phyloP scores from a whole-genome alignment of 805 yeast genomes.

The Saturnispora halmiae region DNA sequence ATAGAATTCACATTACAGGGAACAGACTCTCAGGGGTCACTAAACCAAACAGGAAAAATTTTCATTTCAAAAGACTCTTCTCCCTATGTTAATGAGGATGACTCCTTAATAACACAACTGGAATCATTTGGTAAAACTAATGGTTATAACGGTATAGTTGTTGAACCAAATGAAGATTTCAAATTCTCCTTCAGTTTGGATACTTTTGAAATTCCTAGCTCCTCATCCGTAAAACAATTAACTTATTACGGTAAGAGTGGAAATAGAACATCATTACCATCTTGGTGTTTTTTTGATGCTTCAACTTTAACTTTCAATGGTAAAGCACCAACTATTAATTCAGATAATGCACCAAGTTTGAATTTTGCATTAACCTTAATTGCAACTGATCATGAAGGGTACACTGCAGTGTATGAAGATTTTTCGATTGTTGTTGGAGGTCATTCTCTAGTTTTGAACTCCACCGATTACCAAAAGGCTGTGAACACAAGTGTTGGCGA shows the following conservation, averaged over 20 bases:
- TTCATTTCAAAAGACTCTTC: conserved; percentile 45
- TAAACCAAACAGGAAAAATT: conserved; percentile 45
- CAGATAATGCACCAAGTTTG: conserved; percentile 81
- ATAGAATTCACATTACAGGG: conserved; percentile 55
- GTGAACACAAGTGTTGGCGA: conserved; percentile 60
- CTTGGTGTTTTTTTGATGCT: conserved; percentile 72
- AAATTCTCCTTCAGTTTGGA: conserved; percentile 51
- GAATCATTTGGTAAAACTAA: conserved; percentile 64
- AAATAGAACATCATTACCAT: conserved; percentile 82
- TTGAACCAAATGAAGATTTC: conserved; percentile 62
- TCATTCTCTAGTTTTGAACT: conserved; percentile 64
- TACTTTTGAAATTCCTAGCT: conserved; percentile 42
- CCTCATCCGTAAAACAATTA: conserved; percentile 40
- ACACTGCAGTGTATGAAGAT: conserved; percentile 55
- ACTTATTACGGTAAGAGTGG: conserved; percentile 75
- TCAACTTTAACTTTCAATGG: conserved; percentile 65
- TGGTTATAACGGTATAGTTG: conserved; percentile 64
- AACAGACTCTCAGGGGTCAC: conserved; percentile 46
- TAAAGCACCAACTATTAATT: conserved; percentile 77
- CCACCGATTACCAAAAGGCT: conserved; percentile 35
- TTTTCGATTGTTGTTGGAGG: conserved; percentile 82
- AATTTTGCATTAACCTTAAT: conserved; percentile 60
- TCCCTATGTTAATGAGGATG: conserved; percentile 37
- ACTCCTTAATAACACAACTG: conserved; percentile 42
- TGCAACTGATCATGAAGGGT: conserved; percentile 73